Base-by-base conservation (phyloP, 2,329 filamentous ascomycete genomes). In the Scolecobasidium constrictum region DNA sequence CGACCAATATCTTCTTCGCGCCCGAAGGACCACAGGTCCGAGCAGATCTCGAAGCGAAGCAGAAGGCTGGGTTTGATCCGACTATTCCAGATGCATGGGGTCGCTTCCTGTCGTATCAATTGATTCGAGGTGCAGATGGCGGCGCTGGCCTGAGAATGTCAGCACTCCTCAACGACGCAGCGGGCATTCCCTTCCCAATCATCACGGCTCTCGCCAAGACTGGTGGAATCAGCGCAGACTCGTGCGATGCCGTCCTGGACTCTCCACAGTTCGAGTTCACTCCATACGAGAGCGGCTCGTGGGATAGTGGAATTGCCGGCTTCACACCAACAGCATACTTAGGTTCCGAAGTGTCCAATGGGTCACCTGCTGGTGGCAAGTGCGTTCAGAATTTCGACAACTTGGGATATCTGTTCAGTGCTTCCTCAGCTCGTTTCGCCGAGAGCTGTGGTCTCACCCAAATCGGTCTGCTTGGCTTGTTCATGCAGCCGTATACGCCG, bases 211-310 rank as follows among this genome's bases (percentile, higher is more conserved):
- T 63, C 6, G 59, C 61, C 38, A 58, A 53, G 23, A 55, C 48
- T 36, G 46, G 55, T 4, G 61, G 39, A 35, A 42, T 42, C 11
- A 41, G 22, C 4, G 34, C 19, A 2, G 19, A 59, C 18, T 53
- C 64, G 46, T 70, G 67, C 49, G 19, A 40, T 2, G 62, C 60
- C 3, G 49, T 45, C 2, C 22, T 47, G 16, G 79, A 80, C 57
- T 71, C 73, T 12, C 77, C 77, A 38, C 68, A 77, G 18, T 83
- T 73, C 51, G 80, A 83, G 51, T 76, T 83, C 57, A 71, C 67
- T 47, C 77, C 80, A 1, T 82, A 69, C 59, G 79, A 83, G 56
- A 74, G 81, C 48, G 80, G 80, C 47, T 72, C 69, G 15, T 82
- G 72, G 62, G 79, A 83, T 54, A 61, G 63, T 0, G 75, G 72